These are phyloP conservation scores for Talaromyces sp. DNA, from an alignment of 2,329 filamentous ascomycete genomes.

Conservation along the genomic window DNA sequence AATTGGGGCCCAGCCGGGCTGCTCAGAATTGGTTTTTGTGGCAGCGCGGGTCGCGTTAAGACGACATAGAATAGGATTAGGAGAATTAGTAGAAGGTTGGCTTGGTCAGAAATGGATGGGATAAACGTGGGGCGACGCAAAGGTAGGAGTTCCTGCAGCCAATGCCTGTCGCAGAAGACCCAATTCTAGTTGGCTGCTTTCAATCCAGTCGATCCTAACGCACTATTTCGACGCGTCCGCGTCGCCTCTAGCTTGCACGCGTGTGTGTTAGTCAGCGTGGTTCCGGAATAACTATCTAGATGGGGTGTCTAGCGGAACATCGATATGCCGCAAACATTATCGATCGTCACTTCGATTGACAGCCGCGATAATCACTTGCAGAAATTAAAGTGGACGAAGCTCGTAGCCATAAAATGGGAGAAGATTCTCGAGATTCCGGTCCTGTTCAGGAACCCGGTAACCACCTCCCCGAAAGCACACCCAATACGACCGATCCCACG, in stretches of 20 bases:
- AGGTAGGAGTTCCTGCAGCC: slow-evolving; percentile 5
- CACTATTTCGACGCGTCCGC: slow-evolving; percentile 36
- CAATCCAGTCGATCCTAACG: slow-evolving; percentile 22
- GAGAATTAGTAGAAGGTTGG: not conserved
- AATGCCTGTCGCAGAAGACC: slow-evolving; percentile 16
- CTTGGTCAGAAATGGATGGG: not conserved
- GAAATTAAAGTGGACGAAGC: slow-evolving; percentile 1
- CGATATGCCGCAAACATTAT: slow-evolving; percentile 12
- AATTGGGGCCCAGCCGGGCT: slow-evolving; percentile 29
- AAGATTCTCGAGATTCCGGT: slow-evolving; percentile 38
- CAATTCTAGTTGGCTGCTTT: slow-evolving; percentile 17
- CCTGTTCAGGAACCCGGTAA: slow-evolving; percentile 16
- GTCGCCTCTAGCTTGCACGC: slow-evolving; percentile 25
- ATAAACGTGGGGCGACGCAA: not conserved
- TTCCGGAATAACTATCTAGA: slow-evolving; percentile 29
- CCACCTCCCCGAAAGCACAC: slow-evolving; percentile 20
- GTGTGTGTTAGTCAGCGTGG: slow-evolving; percentile 29
- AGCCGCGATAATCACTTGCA: not conserved
- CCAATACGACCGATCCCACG: slow-evolving; percentile 23
- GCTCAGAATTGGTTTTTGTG: slow-evolving; percentile 23
- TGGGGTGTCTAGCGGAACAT: slow-evolving; percentile 8
- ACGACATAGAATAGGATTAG: slow-evolving; percentile 28
- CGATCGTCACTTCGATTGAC: not conserved
- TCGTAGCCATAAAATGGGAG: slow-evolving; percentile 38
- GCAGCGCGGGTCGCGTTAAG: slow-evolving; percentile 14